These are phyloP conservation scores for Colletotrichum sp. DNA, from an alignment of 2,329 filamentous ascomycete species.

Conservation along the genomic window DNA sequence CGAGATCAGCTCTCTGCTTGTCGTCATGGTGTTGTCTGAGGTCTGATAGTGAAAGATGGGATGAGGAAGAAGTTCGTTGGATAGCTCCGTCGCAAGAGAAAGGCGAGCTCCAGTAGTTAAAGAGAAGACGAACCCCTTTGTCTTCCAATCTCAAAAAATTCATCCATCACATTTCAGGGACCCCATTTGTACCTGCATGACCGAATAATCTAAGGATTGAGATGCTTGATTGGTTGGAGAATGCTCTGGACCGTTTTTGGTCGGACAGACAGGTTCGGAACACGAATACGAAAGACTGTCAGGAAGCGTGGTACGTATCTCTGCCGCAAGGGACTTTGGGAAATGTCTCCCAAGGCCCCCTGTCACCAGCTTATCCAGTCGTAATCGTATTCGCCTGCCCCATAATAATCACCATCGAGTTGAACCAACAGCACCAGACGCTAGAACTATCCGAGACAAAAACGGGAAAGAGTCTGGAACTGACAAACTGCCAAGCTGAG, in stretches of 20 bases:
- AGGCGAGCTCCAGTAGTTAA: background rate
- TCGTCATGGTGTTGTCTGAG: background rate
- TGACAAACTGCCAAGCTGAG: background rate
- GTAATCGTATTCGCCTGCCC: background rate
- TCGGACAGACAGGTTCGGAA: background rate
- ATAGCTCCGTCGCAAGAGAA: background rate
- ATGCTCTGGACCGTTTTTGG: background rate
- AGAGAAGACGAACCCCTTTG: background rate
- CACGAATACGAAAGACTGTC: background rate
- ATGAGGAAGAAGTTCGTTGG: background rate
- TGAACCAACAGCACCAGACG: background rate
- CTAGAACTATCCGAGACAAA: background rate
- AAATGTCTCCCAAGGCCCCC: background rate
- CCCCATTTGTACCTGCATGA: background rate
- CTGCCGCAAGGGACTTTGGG: background rate
- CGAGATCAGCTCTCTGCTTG: background rate
- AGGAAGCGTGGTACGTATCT: background rate
- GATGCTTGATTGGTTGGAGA: background rate
- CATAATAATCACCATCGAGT: background rate
- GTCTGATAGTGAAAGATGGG: background rate
- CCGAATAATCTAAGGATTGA: background rate
- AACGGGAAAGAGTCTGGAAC: background rate
- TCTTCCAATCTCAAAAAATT: background rate
- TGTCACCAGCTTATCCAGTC: background rate
- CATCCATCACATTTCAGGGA: background rate